Percentiles rank a stretch among this genome's conserved stretches.
Conservation (phyloP, 1,139 yeast species). For the Kodamaea sp. region DNA sequence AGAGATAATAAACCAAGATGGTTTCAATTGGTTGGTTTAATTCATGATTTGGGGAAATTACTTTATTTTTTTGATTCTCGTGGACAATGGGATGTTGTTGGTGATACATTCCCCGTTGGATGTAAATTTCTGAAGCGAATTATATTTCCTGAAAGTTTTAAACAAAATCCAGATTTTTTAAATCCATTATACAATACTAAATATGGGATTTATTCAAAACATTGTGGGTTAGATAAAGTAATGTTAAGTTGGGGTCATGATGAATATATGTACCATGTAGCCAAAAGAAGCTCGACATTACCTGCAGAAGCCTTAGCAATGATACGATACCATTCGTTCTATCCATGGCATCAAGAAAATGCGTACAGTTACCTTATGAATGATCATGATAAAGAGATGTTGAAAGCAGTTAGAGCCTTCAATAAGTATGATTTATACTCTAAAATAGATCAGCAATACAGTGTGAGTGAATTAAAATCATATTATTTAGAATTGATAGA, state of each 20-base stretch:
- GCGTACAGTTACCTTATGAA: slow-evolving; percentile 66
- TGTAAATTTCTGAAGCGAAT: slow-evolving; percentile 59
- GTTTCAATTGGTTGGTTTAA: slow-evolving; percentile 72
- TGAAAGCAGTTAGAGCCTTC: slow-evolving; percentile 61
- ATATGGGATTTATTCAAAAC: slow-evolving; percentile 61
- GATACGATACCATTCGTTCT: slow-evolving; percentile 73
- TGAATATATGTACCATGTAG: slow-evolving; percentile 72
- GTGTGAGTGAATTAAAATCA: slow-evolving; percentile 48
- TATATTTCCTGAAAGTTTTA: slow-evolving; percentile 59
- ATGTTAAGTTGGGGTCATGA: slow-evolving; percentile 82
- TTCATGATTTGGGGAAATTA: slow-evolving; percentile 68
- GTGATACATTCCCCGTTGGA: slow-evolving; percentile 76
- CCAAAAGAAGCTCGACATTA: slow-evolving; percentile 57
- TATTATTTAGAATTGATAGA: slow-evolving; percentile 63
- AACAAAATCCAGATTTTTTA: slow-evolving; percentile 54
- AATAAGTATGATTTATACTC: slow-evolving; percentile 69
- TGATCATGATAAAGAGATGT: slow-evolving; percentile 58
- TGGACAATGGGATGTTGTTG: slow-evolving; percentile 84
- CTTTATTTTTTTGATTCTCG: slow-evolving; percentile 66
- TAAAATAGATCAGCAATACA: slow-evolving; percentile 49
- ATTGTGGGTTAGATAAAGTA: slow-evolving; percentile 67
- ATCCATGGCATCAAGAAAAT: slow-evolving; percentile 73
- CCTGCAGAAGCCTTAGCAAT: slow-evolving; percentile 69
- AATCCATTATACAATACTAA: slow-evolving; percentile 66
- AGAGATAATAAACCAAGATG: slow-evolving; percentile 67